These are phyloP conservation scores for Cryoendolithus antarcticus DNA, from an alignment of 2,329 filamentous ascomycete species.

Conservation along the genomic window DNA sequence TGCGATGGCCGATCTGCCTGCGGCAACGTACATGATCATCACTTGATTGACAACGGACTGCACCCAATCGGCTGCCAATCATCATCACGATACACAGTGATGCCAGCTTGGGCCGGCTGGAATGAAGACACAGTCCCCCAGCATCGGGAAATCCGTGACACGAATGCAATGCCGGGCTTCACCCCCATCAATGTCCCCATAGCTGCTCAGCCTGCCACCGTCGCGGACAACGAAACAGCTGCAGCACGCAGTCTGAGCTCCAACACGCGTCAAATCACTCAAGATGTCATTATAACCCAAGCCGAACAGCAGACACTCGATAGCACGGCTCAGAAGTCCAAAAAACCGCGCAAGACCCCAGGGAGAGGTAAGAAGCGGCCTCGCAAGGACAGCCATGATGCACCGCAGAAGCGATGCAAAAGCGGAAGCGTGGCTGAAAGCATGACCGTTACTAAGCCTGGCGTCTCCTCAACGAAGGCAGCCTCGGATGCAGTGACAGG, in stretches of 20 bases:
- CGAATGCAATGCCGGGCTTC: constrained; percentile 7
- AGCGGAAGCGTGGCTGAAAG: constrained; percentile 7
- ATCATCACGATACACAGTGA: no score
- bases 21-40: no score
- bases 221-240: neutral
- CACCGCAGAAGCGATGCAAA: constrained; percentile 8
- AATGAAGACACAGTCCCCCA: no score
- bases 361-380: constrained; percentile 9
- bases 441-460: constrained; percentile 7
- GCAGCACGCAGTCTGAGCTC: neutral
- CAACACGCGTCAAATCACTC: neutral
- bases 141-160: no score
- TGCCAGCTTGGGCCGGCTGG: no score
- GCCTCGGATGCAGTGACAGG: neutral
- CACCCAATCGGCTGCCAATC: no score
- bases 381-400: constrained; percentile 1
- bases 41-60: no score
- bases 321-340: neutral
- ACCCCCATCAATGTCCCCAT: constrained; percentile 12
- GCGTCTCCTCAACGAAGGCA: constrained; percentile 1
- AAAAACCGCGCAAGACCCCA: constrained; percentile 2
- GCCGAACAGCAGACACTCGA: constrained; percentile 6
- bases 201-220: neutral
- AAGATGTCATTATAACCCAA: neutral
- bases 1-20: no score